Conservation (phyloP, 805 yeast genomes). For the Torulaspora delbrueckii region DNA sequence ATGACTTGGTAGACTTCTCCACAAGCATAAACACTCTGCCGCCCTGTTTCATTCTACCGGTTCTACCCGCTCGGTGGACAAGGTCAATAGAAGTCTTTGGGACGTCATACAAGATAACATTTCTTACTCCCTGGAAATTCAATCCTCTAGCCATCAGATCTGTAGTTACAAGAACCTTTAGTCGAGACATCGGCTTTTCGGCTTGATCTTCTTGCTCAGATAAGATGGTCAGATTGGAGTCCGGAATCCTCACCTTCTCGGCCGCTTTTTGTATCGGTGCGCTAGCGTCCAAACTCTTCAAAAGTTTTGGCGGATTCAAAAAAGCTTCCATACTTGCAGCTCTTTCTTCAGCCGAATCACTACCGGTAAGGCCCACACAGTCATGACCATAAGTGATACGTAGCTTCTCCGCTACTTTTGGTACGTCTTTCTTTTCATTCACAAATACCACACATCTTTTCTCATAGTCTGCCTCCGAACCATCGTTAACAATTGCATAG, state of each 20-base stretch:
- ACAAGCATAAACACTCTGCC: slow-evolving; percentile 84
- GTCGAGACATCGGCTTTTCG: slow-evolving; percentile 9
- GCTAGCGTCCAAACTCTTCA: slow-evolving; percentile 31
- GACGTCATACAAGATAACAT: slow-evolving; percentile 77
- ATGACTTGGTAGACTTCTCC: slow-evolving; percentile 60
- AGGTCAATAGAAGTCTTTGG: slow-evolving; percentile 83
- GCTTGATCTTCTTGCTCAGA: neutral
- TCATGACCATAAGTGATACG: slow-evolving; percentile 48
- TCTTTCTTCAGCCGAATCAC: slow-evolving; percentile 58
- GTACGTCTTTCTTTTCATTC: slow-evolving; percentile 63
- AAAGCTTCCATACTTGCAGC: slow-evolving; percentile 53
- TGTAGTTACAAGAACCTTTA: slow-evolving; percentile 78
- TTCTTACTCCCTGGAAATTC: slow-evolving; percentile 75
- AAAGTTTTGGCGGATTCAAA: slow-evolving; percentile 50
- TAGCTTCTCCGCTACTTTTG: slow-evolving; percentile 52
- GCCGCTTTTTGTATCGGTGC: slow-evolving; percentile 1
- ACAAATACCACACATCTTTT: slow-evolving; percentile 84
- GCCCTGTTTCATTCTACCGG: slow-evolving; percentile 84
- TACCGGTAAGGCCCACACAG: slow-evolving; percentile 63
- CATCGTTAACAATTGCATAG: slow-evolving; percentile 79
- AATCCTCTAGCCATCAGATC: slow-evolving; percentile 88
- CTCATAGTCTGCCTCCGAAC: slow-evolving; percentile 67
- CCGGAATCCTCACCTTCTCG: slow-evolving; percentile 24
- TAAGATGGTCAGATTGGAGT: slow-evolving; percentile 35
- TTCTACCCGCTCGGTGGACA: slow-evolving; percentile 88